Evolutionary conservation across 2,329 filamentous ascomycete genomes (phyloP).

Genomic region (Colletotrichum sp.): DNA sequence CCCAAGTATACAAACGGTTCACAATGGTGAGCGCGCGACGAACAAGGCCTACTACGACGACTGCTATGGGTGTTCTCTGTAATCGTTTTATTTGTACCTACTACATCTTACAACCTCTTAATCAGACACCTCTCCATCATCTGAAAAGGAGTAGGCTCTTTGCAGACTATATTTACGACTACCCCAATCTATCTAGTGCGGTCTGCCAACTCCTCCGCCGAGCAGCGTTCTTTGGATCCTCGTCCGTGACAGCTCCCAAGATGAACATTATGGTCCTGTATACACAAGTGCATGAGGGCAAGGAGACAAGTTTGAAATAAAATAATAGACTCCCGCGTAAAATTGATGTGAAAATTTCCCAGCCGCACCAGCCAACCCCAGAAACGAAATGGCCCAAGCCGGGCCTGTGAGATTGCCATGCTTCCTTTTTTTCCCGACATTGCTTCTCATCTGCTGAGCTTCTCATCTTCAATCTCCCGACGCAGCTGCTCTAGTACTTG

Average conservation of each 20-base stretch:
- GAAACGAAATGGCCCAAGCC: background rate
- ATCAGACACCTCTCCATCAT: background rate
- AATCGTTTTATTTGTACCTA: background rate
- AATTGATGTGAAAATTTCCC: background rate
- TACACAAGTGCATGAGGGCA: background rate
- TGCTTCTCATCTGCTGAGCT: constrained; percentile 51
- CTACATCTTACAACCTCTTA: background rate
- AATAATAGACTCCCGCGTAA: constrained; percentile 1
- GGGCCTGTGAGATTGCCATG: background rate
- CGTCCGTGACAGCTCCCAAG: background rate
- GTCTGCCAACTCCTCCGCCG: background rate
- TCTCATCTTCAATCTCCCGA: constrained; percentile 87
- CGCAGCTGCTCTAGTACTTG: constrained; percentile 77
- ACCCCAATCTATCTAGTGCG: background rate
- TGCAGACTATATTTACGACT: background rate
- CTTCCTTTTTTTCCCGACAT: background rate
- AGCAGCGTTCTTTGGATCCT: background rate
- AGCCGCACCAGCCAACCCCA: background rate
- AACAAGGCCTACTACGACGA: background rate
- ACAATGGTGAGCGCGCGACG: constrained; percentile 40
- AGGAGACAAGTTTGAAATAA: background rate
- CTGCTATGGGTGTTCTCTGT: background rate
- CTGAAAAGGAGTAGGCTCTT: background rate
- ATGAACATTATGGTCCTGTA: constrained; percentile 1
- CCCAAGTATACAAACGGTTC: constrained; percentile 52